These are phyloP conservation scores for Venustampulla echinocandica DNA, from an alignment of 495 filamentous ascomycete genomes.

Conservation along the genomic window DNA sequence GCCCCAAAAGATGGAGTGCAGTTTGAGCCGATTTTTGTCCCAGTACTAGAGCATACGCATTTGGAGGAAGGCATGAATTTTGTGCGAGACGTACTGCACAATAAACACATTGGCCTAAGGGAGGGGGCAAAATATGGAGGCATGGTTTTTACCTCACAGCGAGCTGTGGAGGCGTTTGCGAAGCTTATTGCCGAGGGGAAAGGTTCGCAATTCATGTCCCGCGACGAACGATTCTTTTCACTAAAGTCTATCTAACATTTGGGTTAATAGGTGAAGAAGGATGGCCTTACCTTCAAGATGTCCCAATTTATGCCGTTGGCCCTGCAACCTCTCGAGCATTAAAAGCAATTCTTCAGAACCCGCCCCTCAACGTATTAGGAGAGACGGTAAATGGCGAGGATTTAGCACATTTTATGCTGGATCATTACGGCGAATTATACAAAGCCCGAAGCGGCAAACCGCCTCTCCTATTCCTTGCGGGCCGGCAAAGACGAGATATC, in stretches of 20 bases:
- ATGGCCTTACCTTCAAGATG: slow-evolving; percentile 40
- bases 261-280: slow-evolving; percentile 17
- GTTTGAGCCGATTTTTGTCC: slow-evolving; percentile 59
- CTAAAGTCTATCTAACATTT: slow-evolving; percentile 1
- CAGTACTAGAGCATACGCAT: slow-evolving; percentile 70
- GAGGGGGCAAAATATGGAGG: slow-evolving; percentile 53
- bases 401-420: slow-evolving; percentile 66
- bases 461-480: slow-evolving; percentile 74
- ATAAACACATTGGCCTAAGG: slow-evolving; percentile 22
- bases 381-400: slow-evolving; percentile 75
- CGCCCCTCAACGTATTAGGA: slow-evolving; percentile 53
- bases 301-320: slow-evolving; percentile 81
- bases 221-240: slow-evolving; percentile 3
- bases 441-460: slow-evolving; percentile 35
- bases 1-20: slow-evolving; percentile 29
- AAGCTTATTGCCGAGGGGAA: slow-evolving; percentile 47
- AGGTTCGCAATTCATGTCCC: slow-evolving; percentile 24
- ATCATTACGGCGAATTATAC: slow-evolving; percentile 51
- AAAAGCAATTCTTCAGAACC: slow-evolving; percentile 41
- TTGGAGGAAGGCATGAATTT: slow-evolving; percentile 33
- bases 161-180: slow-evolving; percentile 81
- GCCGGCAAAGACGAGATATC: slow-evolving; percentile 77
- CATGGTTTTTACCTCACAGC: slow-evolving; percentile 87
- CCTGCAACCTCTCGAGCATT: slow-evolving; percentile 78
- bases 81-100: slow-evolving; percentile 29